A percentile compares a stretch with the other conserved stretches of the same genome.
These are phyloP conservation scores for Pleodorina starrii DNA, from an alignment of 139 green algal species.

Conservation along the genomic window DNA sequence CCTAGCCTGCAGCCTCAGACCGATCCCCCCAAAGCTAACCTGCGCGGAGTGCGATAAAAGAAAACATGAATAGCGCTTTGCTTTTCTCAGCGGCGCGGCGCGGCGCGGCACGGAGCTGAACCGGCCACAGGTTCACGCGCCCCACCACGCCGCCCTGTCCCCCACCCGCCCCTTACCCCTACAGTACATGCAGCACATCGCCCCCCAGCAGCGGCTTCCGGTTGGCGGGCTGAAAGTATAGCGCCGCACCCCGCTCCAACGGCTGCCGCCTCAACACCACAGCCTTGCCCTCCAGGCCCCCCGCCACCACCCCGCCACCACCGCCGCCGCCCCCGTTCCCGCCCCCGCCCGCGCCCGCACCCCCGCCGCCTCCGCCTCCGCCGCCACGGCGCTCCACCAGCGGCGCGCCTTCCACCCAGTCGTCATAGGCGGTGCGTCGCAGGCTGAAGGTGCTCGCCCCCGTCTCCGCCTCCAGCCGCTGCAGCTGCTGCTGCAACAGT, in stretches of 20 bases:
- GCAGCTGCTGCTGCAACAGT: neutral
- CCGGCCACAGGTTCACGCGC: too few species aligned
- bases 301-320: neutral
- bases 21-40: too few species aligned
- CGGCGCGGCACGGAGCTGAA: too few species aligned
- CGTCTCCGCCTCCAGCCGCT: neutral
- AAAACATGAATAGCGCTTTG: too few species aligned
- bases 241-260: neutral
- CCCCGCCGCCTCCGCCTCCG: neutral
- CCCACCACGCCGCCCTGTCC: too few species aligned
- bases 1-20: too few species aligned
- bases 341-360: neutral
- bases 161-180: too few species aligned
- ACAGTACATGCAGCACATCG: slow-evolving; percentile 29
- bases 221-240: neutral
- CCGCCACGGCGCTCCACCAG: neutral
- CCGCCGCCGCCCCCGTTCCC: neutral
- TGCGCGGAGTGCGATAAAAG: too few species aligned
- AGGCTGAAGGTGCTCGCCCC: neutral
- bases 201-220: slow-evolving; percentile 31
- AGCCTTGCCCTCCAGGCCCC: slow-evolving; percentile 15
- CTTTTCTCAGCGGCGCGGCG: too few species aligned
- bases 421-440: neutral
- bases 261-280: slow-evolving; percentile 11
- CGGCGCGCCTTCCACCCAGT: slow-evolving; percentile 2